Percentiles rank a stretch among this genome's conserved stretches.
Conservation (phyloP, 164 flowering plant species). For the Magnolia officinalis region DNA sequence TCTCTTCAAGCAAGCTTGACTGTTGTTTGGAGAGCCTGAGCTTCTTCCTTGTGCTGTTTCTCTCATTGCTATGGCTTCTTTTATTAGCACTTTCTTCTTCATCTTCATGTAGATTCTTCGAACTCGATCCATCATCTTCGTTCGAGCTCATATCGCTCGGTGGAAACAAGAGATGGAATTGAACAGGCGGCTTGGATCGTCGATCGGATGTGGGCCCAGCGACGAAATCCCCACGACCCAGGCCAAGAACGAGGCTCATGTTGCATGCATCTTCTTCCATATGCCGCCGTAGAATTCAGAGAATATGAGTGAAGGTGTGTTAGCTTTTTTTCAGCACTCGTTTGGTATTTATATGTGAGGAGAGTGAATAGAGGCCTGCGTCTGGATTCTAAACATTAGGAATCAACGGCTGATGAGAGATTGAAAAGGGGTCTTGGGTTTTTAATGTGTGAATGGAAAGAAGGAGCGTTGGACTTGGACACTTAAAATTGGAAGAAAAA, state of each 20-base stretch:
- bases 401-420: not conserved
- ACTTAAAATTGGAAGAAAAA: not conserved
- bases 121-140: constrained; percentile 6
- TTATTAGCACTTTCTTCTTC: constrained; percentile 5
- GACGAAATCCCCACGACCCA: constrained; percentile 10
- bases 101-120: constrained; percentile 8
- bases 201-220: not conserved
- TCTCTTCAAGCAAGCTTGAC: constrained; percentile 37
- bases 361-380: not conserved
- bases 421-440: not conserved
- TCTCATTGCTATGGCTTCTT: not conserved
- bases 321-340: not conserved
- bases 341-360: not conserved
- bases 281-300: not conserved
- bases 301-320: not conserved
- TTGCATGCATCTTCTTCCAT: constrained; percentile 24
- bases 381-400: not conserved
- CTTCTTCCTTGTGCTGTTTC: constrained; percentile 21
- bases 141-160: not conserved
- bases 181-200: constrained; percentile 1
- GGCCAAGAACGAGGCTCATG: constrained; percentile 15
- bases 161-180: constrained; percentile 21
- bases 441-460: not conserved
- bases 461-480: constrained; percentile 5
- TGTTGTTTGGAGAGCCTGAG: constrained; percentile 47